Base-by-base conservation (phyloP, 495 filamentous ascomycete species). In the Ascodesmis nigricans region DNA sequence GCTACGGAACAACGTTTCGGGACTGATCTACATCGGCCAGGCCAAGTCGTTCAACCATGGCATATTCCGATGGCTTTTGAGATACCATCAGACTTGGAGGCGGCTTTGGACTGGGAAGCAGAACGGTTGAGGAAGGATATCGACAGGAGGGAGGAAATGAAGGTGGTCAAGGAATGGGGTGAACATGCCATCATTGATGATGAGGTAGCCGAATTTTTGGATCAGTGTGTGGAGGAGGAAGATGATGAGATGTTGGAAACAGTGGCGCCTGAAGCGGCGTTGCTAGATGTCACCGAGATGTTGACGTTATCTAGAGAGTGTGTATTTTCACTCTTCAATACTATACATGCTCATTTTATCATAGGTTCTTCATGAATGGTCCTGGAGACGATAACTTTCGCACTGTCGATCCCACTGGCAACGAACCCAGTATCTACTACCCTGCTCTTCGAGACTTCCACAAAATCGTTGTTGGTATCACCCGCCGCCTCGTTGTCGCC, bases 361-460 rank as follows among this genome's bases (percentile, higher is more conserved):
- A 6, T 15, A 58, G 59, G 3, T 24, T 84, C 1, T 87, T 90
- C 46, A 90, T 91, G 82, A 84, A 87, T 50, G 64, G 21, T 37
- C 48, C 29, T 39, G 48, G 25, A 14, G 66, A 73, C 24, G 61
- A 70, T 30, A 80, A 80, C 44, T 91, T 77, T 77, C 55, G 47
- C 10, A 55, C 56, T 34, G 32, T 74, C 4, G 57, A 55, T 5
- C 52, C 54, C 14, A 38, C 47, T 29, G 55, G 51, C 2, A 65
- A 75, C 17, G 50, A 41, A 2, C 79, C 81, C 0, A 65, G 74
- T 0, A 67, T 91, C 10, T 64, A 58, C 44, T 62, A 53, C 41
- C 78, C 65, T 3, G 72, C 75, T 1, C 62, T 84, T 7, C 61
- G 66, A 15, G 79, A 91, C 38, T 73, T 90, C 33, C 63, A 82